A percentile compares a stretch with the other conserved stretches of the same genome.
These are phyloP conservation scores for Aureobasidium uvarum DNA, from an alignment of 2,329 filamentous ascomycete genomes.

Conservation along the genomic window DNA sequence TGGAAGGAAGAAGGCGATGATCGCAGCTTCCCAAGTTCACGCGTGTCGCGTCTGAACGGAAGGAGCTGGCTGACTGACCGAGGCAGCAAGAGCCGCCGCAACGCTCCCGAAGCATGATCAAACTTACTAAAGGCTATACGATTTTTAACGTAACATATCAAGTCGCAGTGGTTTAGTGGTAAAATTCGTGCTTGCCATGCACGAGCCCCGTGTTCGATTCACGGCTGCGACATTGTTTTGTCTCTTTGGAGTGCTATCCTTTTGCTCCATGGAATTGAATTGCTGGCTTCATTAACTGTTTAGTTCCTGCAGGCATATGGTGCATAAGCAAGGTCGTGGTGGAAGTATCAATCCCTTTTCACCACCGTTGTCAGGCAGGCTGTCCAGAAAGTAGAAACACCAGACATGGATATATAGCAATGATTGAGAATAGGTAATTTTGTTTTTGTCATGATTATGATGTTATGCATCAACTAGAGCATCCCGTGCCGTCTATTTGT, in stretches of 20 bases:
- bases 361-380: too few species aligned
- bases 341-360: neutral
- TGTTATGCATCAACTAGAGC: slow-evolving; percentile 21
- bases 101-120: neutral
- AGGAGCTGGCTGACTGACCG: slow-evolving; percentile 5
- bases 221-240: slow-evolving; percentile 26
- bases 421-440: neutral
- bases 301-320: too few species aligned
- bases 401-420: neutral
- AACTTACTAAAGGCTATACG: too few species aligned
- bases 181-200: slow-evolving; percentile 27
- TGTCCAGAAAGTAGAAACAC: neutral
- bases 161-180: slow-evolving; percentile 27
- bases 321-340: neutral
- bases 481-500: slow-evolving; percentile 6
- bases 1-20: slow-evolving; percentile 12
- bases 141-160: neutral
- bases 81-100: neutral
- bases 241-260: neutral
- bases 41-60: slow-evolving; percentile 7
- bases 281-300: too few species aligned
- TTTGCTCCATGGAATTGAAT: neutral
- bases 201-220: slow-evolving; percentile 27
- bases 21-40: slow-evolving; percentile 10
- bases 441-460: slow-evolving; percentile 9